Evolutionary conservation across 768 basidiomycete species (phyloP), one percentile per base, ranked within the genome.

Genomic region (Guyanaporus albipodus): DNA sequence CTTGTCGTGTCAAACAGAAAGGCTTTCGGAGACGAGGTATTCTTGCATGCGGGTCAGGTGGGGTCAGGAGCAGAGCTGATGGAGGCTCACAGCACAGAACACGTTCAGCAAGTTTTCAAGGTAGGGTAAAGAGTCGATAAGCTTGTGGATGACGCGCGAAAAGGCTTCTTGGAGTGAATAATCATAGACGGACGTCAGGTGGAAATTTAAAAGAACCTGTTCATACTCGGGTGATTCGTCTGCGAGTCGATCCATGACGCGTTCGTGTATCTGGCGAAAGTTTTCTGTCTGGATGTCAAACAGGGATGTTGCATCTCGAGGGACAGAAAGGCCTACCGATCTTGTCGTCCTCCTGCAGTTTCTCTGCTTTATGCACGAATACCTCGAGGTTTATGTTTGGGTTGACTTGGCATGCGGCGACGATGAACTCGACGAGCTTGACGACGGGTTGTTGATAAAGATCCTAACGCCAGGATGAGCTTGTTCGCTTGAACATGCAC

Each of bases 361-460:
- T 87, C 67, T 98, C 95, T 7, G 90, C 86, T 67, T 98, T 97
- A 70, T 97, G 95, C 6, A 94, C 88, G 57, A 97, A 96, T 26
- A 97, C 84, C 61, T 95, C 91, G 22, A 97, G 75, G 53, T 82
- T 80, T 48, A 94, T 79, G 33, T 75, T 72, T 6, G 85, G 88
- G 60, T 89, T 90, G 32, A 82, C 77, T 34, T 80, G 74, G 60
- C 82, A 87, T 4, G 88, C 85, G 7, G 85, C 79, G 26, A 85
- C 74, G 52, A 93, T 84, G 58, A 91, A 83, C 50, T 90, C 82
- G 46, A 90, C 83, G 42, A 94, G 80, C 53, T 83, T 85, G 34
- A 81, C 75, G 49, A 96, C 85, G 10, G 91, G 82, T 55, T 88
- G 83, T 57, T 88, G 85, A 66, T 91, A 91, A 22, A 88, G 71